Percentiles rank a stretch among this genome's conserved stretches.
Evolutionary conservation across 305 asterid species (phyloP).

Genomic region (Solanum aculeatissimum): DNA sequence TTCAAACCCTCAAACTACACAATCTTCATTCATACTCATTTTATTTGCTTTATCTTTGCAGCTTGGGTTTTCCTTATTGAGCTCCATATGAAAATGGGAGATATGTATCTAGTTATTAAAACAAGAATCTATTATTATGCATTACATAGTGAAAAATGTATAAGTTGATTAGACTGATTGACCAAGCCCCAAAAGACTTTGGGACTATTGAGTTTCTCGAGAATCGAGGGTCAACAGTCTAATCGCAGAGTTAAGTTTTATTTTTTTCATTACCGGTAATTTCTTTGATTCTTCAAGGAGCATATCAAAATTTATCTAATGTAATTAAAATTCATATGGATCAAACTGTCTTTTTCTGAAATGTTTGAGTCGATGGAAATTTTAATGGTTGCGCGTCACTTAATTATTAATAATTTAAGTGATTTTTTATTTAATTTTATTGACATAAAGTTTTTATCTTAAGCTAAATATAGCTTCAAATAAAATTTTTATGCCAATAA

Average conservation of each 20-base stretch:
- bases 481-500: no score
- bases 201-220: not conserved
- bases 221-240: not conserved
- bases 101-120: not conserved
- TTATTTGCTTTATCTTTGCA: slow-evolving; percentile 10
- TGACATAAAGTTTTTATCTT: no score
- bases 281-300: not conserved
- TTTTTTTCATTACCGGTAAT: not conserved
- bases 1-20: not conserved
- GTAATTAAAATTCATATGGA: not conserved
- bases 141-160: not conserved
- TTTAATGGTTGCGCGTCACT: no score
- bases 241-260: not conserved
- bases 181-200: not conserved
- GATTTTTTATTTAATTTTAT: no score
- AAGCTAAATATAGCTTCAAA: no score
- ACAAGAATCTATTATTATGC: not conserved
- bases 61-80: slow-evolving; percentile 24
- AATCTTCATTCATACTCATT: not conserved
- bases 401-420: no score
- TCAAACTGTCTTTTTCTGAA: not conserved
- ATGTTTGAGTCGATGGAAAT: not conserved
- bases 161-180: not conserved
- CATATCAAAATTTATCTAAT: not conserved
- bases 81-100: not conserved